A percentile compares a stretch with the other conserved stretches of the same genome.
Conservation (phyloP, 1,284 basidiomycete genomes). For the Fomitiporia mediterranea region DNA sequence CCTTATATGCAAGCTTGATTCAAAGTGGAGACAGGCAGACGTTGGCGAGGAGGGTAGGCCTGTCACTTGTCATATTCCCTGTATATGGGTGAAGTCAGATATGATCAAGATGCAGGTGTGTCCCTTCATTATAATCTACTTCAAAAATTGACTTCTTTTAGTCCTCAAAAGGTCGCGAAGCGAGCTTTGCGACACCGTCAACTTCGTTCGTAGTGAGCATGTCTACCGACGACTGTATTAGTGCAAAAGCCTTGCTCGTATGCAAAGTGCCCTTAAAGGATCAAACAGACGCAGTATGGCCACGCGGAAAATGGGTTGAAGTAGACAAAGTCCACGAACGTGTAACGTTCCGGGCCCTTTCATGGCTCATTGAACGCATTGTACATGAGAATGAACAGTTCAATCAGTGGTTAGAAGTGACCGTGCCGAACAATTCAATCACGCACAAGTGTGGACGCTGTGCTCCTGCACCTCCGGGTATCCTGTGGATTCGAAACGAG, state of each 20-base stretch:
- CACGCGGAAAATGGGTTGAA: slow-evolving; percentile 65
- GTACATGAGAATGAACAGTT: slow-evolving; percentile 66
- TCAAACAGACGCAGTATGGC: slow-evolving; percentile 76
- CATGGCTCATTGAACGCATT: slow-evolving; percentile 85
- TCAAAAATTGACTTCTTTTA: slow-evolving; percentile 28
- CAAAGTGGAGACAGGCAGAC: slow-evolving; percentile 73
- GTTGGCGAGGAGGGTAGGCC: slow-evolving; percentile 38
- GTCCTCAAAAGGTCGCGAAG: slow-evolving; percentile 52
- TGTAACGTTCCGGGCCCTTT: slow-evolving; percentile 70
- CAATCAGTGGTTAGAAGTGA: slow-evolving; percentile 53
- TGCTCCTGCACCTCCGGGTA: slow-evolving; percentile 70
- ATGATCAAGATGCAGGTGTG: slow-evolving; percentile 50
- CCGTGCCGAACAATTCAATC: slow-evolving; percentile 33
- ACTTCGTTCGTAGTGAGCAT: slow-evolving; percentile 50
- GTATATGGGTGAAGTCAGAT: slow-evolving; percentile 54
- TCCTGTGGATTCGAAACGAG: slow-evolving; percentile 66
- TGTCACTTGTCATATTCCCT: slow-evolving; percentile 56
- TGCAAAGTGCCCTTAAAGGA: slow-evolving; percentile 66
- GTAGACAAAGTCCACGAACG: slow-evolving; percentile 85
- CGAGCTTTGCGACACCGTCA: slow-evolving; percentile 62
- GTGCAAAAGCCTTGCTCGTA: slow-evolving; percentile 75
- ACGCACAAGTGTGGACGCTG: slow-evolving; percentile 60
- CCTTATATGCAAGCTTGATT: slow-evolving; percentile 64
- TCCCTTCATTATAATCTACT: slow-evolving; percentile 15
- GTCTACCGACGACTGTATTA: slow-evolving; percentile 58